Evolutionary conservation across 2,329 filamentous ascomycete genomes (phyloP), one percentile per base, ranked within the genome.

Genomic region (Epichloe brachyelytri): DNA sequence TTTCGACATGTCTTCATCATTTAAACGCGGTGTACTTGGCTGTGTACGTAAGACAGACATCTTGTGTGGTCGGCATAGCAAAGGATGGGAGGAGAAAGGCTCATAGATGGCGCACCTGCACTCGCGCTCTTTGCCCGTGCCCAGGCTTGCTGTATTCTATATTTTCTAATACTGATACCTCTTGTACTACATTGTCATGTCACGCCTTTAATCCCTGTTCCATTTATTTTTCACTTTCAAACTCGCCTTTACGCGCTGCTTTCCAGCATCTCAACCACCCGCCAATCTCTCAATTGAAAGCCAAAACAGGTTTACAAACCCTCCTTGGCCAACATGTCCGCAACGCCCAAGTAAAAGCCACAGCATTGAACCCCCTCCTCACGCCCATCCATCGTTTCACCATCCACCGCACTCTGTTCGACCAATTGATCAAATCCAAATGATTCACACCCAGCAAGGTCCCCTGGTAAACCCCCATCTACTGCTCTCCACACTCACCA

Each of bases 281-380:
- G 3, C 30, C 30, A 11, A 30, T 11, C 1, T 30, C 30, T 11
- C 10, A 11, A 10, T 11, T 30, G 10, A 3, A 14, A 17, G 7
- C 14, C 40, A 43, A 11, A 11, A 22, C 5, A 26, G 12, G 4
- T 33, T 12, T 54, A 72, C 17, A 70, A 54, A 2, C 78, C 81
- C 60, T 87, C 82, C 58, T 82, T 83, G 2, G 84, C 81, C 47
- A 88, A 68, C 83, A 86, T 87, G 59, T 86, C 78, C 11, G 75
- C 76, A 59, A 85, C 79, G 53, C 76, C 79, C 2, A 84, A 71
- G 58, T 85, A 85, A 58, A 83, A 0, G 81, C 81, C 52, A 84
- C 74, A 2, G 81, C 81, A 59, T 84, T 85, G 58, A 85, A 85
- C 15, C 75, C 80, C 52, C 70, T 72, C 57, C 71, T 68, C 54